These are phyloP conservation scores for Populus tomentosa DNA, from an alignment of 441 rosid species.

Conservation along the genomic window DNA sequence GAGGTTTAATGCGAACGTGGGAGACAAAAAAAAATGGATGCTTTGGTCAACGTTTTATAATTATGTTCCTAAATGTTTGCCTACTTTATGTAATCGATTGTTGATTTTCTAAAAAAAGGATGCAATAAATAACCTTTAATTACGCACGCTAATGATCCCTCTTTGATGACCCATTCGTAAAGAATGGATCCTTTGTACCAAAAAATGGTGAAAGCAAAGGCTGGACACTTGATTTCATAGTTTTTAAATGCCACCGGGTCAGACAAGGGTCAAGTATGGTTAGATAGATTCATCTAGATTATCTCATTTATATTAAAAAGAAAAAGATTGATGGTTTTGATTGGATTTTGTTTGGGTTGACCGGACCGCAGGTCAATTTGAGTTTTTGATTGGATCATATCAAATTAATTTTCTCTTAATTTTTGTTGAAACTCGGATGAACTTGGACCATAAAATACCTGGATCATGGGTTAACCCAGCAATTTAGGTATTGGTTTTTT, in stretches of 20 bases:
- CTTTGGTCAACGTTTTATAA: neutral
- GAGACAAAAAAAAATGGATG: neutral
- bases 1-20: neutral
- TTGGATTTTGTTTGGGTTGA: too few relatives aligned
- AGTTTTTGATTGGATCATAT: too few relatives aligned
- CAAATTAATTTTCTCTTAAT: too few relatives aligned
- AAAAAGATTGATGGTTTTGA: too few relatives aligned
- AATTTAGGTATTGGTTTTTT: too few relatives aligned
- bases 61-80: neutral
- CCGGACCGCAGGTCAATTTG: accelerated
- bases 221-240: neutral
- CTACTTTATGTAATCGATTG: neutral
- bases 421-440: too few relatives aligned
- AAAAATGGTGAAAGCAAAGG: neutral
- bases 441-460: too few relatives aligned
- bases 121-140: neutral
- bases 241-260: too few relatives aligned
- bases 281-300: accelerated
- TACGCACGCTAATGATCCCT: neutral
- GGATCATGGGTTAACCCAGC: too few relatives aligned
- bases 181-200: neutral
- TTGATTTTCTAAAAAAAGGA: neutral
- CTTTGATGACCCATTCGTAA: neutral
- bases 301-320: too few relatives aligned
- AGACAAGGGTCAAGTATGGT: too few relatives aligned